phyloP scores from a whole-genome alignment of 768 basidiomycete genomes.

The Coprinellus micaceus region DNA sequence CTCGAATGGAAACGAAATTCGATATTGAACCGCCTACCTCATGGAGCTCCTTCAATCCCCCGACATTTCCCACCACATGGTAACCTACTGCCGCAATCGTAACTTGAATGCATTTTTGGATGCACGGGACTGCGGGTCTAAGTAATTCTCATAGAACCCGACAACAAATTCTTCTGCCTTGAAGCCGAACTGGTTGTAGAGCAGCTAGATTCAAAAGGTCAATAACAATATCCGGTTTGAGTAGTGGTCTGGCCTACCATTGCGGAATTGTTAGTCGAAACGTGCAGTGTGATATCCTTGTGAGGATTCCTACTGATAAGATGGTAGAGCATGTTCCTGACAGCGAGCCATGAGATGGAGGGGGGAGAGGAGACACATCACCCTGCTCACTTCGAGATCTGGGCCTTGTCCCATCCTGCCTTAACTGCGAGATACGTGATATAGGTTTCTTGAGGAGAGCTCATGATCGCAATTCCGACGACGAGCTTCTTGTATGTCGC shows the following conservation, averaged over 20 bases:
- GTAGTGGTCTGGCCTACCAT: slow-evolving; percentile 48
- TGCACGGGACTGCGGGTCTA: slow-evolving; percentile 62
- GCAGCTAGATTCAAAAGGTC: slow-evolving; percentile 42
- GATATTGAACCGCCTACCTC: not conserved
- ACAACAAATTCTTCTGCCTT: slow-evolving; percentile 82
- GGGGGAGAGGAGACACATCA: not conserved
- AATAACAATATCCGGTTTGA: not conserved
- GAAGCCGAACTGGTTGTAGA: slow-evolving; percentile 86
- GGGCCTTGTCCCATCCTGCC: slow-evolving; percentile 76
- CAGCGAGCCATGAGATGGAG: not conserved
- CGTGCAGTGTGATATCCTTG: slow-evolving; percentile 78
- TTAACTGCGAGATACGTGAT: slow-evolving; percentile 80
- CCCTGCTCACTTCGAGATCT: slow-evolving; percentile 62
- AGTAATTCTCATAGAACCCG: slow-evolving; percentile 77
- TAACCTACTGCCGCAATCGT: slow-evolving; percentile 54
- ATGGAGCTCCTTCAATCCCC: no score
- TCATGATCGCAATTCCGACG: slow-evolving; percentile 69
- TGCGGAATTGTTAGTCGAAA: slow-evolving; percentile 76
- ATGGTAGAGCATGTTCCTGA: slow-evolving; percentile 74
- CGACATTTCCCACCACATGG: no score
- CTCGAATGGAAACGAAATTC: no score
- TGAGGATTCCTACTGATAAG: slow-evolving; percentile 67
- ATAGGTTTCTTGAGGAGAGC: slow-evolving; percentile 77
- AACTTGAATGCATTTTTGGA: slow-evolving; percentile 81
- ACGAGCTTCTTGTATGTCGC: slow-evolving; percentile 69